Evolutionary conservation across 1,284 basidiomycete genomes (phyloP), one percentile per base, ranked within the genome.

Genomic region (Inonotus obliquus): DNA sequence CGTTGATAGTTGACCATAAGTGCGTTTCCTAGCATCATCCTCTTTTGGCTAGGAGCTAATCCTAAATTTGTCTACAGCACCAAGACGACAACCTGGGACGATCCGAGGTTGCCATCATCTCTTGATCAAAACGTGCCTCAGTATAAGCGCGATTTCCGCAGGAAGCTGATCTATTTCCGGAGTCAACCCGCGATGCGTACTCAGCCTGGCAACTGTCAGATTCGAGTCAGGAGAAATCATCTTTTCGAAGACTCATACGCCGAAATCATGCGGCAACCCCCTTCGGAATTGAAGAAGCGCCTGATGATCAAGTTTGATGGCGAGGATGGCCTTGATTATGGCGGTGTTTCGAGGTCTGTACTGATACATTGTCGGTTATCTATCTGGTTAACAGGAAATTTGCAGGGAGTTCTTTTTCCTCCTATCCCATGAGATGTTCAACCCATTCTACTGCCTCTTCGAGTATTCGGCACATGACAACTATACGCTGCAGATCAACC

Each of bases 391-490:
- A 11, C 59, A 60, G 61, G 17, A 48, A 45, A 11, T 52, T 59
- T 57, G 45, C 56, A 87, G 85, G 73, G 85, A 87, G 71, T 87
- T 86, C 73, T 87, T 87, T 87, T 99, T 99, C 92, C 79, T 99
- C 60, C 83, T 99, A 59, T 98, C 95, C 35, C 97, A 99, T 77
- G 97, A 99, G 75, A 94, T 96, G 79, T 96, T 96, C 81, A 94
- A 96, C 75, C 95, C 95, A n/a, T 97, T 96, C 78, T 99, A 99
- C 76, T 97, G 97, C 68, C 80, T 99, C 49, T 99, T 99, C 77
- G 96, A 99, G 78, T 99, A 99, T 76, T 98, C 96, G 1, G 92
- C 97, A 13, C 95, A 98, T 75, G 97, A 98, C 82, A 98, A 98
- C 78, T 98, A 98, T 77, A 99, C 97, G 4, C 85, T 98, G 11